These are phyloP conservation scores for Luffa aegyptiaca DNA, from an alignment of 306 rosid genomes.

Conservation along the genomic window DNA sequence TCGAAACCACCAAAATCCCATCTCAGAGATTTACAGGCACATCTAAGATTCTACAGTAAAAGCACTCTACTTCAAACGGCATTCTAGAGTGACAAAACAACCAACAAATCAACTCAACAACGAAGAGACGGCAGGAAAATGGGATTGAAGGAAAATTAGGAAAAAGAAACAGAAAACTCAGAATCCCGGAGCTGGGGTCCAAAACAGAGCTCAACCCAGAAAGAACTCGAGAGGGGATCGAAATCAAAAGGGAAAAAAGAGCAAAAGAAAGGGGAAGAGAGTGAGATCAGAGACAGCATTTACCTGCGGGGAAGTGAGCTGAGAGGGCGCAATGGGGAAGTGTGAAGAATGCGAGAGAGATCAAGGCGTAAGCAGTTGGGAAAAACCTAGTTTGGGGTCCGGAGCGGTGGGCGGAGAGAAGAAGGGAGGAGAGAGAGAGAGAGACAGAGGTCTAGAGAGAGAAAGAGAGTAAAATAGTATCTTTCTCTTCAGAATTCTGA, in stretches of 20 bases:
- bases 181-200: background rate
- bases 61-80: background rate
- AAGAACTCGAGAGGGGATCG: constrained; percentile 14
- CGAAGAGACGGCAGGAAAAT: background rate
- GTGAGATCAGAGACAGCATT: background rate
- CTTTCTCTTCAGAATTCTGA: background rate
- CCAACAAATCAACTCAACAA: background rate
- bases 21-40: background rate
- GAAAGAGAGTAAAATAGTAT: background rate
- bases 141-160: background rate
- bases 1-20: background rate
- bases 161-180: background rate
- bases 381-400: constrained; percentile 11
- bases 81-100: background rate
- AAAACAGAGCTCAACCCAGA: background rate
- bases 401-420: background rate
- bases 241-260: background rate
- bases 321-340: background rate
- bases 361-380: background rate
- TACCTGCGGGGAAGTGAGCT: background rate
- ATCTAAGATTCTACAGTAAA: background rate
- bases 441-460: background rate
- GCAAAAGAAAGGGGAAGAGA: background rate
- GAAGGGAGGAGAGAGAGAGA: background rate
- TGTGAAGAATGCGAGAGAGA: constrained; percentile 2